phyloP scores from a whole-genome alignment of 2,329 filamentous ascomycete species.

The Ceratocystis ficicola region DNA sequence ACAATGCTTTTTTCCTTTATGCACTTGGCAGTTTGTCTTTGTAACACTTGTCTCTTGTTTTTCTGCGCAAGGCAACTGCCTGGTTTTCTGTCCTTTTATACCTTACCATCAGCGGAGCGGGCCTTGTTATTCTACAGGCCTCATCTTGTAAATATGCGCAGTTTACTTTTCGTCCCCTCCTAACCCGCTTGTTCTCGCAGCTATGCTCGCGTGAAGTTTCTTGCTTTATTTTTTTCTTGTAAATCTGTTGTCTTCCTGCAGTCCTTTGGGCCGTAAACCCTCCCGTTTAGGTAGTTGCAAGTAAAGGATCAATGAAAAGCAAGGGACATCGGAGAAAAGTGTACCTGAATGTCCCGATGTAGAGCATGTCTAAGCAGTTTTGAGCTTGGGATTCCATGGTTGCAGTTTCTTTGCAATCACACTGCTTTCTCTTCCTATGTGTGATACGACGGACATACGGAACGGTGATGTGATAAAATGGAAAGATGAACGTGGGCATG shows the following conservation, averaged over 20 bases:
- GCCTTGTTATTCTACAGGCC: too few species aligned
- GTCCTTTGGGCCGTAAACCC: background rate
- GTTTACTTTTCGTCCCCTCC: background rate
- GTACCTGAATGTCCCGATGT: background rate
- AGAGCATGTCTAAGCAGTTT: slow-evolving; percentile 1
- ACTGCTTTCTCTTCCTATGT: background rate
- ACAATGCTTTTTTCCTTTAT: too few species aligned
- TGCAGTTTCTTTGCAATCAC: too few species aligned
- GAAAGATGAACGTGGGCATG: background rate
- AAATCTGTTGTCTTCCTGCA: background rate
- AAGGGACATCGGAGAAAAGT: background rate
- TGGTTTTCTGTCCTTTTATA: too few species aligned
- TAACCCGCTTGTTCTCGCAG: background rate
- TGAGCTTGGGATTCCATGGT: background rate
- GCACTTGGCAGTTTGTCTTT: too few species aligned
- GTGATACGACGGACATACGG: background rate
- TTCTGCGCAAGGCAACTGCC: too few species aligned
- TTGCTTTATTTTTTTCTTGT: background rate
- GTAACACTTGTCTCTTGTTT: too few species aligned
- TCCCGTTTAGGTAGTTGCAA: slow-evolving; percentile 2
- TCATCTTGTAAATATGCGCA: too few species aligned
- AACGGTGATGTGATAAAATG: background rate
- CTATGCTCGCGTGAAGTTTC: background rate
- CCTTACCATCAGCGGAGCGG: too few species aligned
- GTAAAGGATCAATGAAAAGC: background rate